Evolutionary conservation across 495 filamentous ascomycete species (phyloP), one percentile per base, ranked within the genome.

Genomic region (Talaromyces nanjingensis): DNA sequence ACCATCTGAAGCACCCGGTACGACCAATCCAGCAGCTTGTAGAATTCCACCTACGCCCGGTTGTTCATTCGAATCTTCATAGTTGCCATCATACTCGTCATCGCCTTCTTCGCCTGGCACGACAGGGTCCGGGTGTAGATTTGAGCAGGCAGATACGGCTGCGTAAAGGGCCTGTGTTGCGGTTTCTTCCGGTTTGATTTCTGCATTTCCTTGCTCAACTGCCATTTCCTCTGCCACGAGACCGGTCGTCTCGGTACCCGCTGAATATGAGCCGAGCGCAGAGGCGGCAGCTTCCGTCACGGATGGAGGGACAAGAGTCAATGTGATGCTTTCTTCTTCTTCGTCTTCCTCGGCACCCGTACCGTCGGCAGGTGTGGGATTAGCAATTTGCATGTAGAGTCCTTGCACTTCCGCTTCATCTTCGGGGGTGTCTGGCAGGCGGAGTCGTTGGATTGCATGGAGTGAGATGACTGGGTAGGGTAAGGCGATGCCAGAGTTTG

Each of bases 381-480:
- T 81, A 24, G 87, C 85, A 24, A 96, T 81, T 70, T 94, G 87
- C 82, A 96, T 89, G 75, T 91, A 93, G 6, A 97, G 83, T 4
- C 86, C 85, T 70, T 84, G 81, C 33, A 81, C 73, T 72, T 83
- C 78, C 62, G 73, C 55, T 12, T 67, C 56, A 16, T 75, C 63
- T 56, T 73, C 68, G 4, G 73, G 59, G 18, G 70, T 68, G 55
- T 70, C 66, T 9, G 75, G 77, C 65, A 83, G 74, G 54, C 68
- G 72, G n/a, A 80, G 76, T 62, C 83, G 83, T 73, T 92, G 89
- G 73, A 92, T 85, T 8, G 93, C 94, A 74, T 98, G 94, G 9
- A 98, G 86, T 31, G 88, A 89, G 70, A 98, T 91, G 34, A 86
- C 76, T 4, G 90, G 91, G 79, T 97, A 98, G 14, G 92, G 89